Evolutionary conservation across 2,329 filamentous ascomycete genomes (phyloP).

Genomic region (Colletotrichum lini): DNA sequence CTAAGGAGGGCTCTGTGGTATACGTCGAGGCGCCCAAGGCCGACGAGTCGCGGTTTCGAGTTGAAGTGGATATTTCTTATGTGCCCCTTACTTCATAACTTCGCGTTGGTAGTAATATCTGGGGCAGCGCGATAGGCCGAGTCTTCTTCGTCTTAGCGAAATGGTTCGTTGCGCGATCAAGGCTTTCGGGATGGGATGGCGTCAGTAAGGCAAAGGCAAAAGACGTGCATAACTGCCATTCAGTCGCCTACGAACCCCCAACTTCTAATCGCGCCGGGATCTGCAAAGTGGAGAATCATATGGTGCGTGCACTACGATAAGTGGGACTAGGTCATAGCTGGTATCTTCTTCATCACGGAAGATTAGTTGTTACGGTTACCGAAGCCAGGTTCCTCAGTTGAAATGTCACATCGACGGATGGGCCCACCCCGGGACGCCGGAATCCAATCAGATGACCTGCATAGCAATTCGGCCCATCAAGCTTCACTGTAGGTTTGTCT

Average conservation of each 20-base stretch:
- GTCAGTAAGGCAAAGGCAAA: slow-evolving; percentile 25
- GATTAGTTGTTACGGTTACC: slow-evolving; percentile 9
- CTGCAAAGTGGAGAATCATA: slow-evolving; percentile 17
- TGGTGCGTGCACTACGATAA: neutral
- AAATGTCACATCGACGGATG: neutral
- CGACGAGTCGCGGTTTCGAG: slow-evolving; percentile 12
- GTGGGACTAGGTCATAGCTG: neutral
- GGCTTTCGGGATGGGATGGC: slow-evolving; percentile 32
- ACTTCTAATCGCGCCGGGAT: slow-evolving; percentile 28
- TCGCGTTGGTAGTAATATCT: neutral
- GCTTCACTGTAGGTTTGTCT: slow-evolving; percentile 25
- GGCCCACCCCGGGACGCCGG: slow-evolving; percentile 16
- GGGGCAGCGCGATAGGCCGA: slow-evolving; percentile 4
- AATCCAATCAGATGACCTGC: slow-evolving; percentile 31
- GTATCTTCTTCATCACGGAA: neutral
- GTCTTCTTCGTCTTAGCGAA: slow-evolving; percentile 9
- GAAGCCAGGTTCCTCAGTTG: slow-evolving; percentile 25
- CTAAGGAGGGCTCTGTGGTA: slow-evolving; percentile 27
- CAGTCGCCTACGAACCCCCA: slow-evolving; percentile 16
- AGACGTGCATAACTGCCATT: slow-evolving; percentile 32
- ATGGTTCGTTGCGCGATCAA: slow-evolving; percentile 32
- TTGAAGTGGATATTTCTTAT: neutral
- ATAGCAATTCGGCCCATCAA: slow-evolving; percentile 28
- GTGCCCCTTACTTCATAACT: slow-evolving; percentile 1
- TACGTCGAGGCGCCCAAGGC: slow-evolving; percentile 28